These are phyloP conservation scores for Apiotrichum sp. DNA, from an alignment of 1,284 basidiomycete genomes.

Conservation along the genomic window DNA sequence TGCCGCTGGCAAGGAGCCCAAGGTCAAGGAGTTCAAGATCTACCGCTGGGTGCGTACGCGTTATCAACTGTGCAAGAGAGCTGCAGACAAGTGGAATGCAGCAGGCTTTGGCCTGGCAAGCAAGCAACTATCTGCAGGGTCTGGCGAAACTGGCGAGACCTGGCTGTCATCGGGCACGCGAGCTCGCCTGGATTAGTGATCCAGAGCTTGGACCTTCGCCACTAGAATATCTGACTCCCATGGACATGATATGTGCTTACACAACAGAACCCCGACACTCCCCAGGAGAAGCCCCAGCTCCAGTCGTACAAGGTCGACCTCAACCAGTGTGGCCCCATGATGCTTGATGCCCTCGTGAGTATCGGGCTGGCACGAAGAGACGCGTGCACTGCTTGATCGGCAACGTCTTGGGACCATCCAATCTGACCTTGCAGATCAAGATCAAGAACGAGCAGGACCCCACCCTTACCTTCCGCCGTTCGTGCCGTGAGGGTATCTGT, in stretches of 20 bases:
- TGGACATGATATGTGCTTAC: neutral
- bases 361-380: too few relatives aligned
- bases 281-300: slow-evolving; percentile 81
- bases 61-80: too few relatives aligned
- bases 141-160: too few relatives aligned
- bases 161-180: neutral
- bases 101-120: too few relatives aligned
- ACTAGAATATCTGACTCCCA: neutral
- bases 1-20: slow-evolving; percentile 39
- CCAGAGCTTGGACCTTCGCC: too few relatives aligned
- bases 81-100: too few relatives aligned
- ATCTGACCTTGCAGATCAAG: slow-evolving; percentile 69
- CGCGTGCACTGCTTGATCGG: too few relatives aligned
- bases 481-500: slow-evolving; percentile 96
- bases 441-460: slow-evolving; percentile 99
- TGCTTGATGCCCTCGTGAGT: slow-evolving; percentile 53
- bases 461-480: slow-evolving; percentile 91
- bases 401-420: neutral
- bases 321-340: slow-evolving; percentile 94
- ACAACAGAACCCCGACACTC: slow-evolving; percentile 88
- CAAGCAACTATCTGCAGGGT: too few relatives aligned
- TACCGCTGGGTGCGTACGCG: slow-evolving; percentile 90
- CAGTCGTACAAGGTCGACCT: slow-evolving; percentile 92
- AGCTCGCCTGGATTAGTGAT: too few relatives aligned
- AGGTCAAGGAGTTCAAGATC: slow-evolving; percentile 85